Base-by-base conservation (phyloP, 1,284 basidiomycete species). In the Rugosomyces carneus region DNA sequence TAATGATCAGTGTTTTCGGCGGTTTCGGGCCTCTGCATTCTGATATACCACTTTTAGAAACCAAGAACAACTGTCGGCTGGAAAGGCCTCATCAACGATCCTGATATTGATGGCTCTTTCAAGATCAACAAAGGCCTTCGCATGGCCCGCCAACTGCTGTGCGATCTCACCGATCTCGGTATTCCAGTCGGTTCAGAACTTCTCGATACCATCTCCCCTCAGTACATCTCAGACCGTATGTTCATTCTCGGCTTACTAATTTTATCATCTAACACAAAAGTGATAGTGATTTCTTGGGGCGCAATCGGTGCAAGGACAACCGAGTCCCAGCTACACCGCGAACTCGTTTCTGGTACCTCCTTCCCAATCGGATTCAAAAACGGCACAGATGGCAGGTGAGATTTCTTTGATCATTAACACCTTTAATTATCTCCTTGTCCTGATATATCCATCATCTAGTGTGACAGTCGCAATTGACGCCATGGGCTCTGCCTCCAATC, bases 351-450 rank as follows among this genome's bases (percentile, higher is more conserved):
- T n/a, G 90, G 89, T 60, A 80, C 87, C 24, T 90, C 88, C 40
- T 90, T 91, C 78, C 89, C 90, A 10, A 87, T 92, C 52, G 90
- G 95, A n/a, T 99, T 99, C 84, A 99, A 99, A 70, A 99, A 99
- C 66, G 94, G 94, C 44, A 98, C 95, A 4, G 94, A 98, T 64
- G 95, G 95, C 42, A 87, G 86, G 83, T 92, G 53, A 60, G 72
- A 13, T 47, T 23, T 23, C 24, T 37, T 44, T 21, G 15, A 40
- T 11, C 36, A 26, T 26, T 21, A 20, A 34, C 31, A 29, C 39
- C 11, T 9, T 21, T 15, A n/a, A n/a, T 1, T 29, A 0, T 32
- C 8, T 26, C 6, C 5, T 6, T 43, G 20, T 26, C 44, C 35
- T 37, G 32, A 43, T 31, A 38, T 32, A 18, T 20, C 3, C 15